Base-by-base conservation (phyloP, 305 asterid genomes). In the Petunia hybrid region DNA sequence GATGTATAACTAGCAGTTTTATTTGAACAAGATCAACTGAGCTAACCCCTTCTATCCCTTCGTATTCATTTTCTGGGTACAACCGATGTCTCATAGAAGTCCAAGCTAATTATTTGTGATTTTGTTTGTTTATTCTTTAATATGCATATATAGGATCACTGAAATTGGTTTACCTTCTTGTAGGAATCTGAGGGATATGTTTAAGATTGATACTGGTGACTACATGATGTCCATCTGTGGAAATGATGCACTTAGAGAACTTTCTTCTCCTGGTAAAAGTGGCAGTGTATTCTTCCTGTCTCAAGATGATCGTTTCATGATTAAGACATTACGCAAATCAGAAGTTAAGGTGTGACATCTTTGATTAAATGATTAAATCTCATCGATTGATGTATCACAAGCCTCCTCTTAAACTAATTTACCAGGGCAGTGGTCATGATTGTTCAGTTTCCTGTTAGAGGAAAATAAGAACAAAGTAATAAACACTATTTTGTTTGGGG, bases 241-340 rank as follows among this genome's bases (percentile, higher is more conserved):
- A 62, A 79, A 57, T 79, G 83, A 79, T 71, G 83, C 83, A n/a
- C 83, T 84, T 14, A 70, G 83, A 63, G 87, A 55, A 62, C 83
- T 81, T 55, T 80, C 86, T 51, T 84, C 86, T 38, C 84, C 86
- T 41, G 86, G 86, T 79, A 84, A 84, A 69, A 84, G 85, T 78
- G 85, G 87, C 57, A 81, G 85, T 55, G 56, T 74, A 57, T 81
- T 84, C 55, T 84, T 80, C 79, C 66, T 86, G 83, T 45, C 86
- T 13, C 85, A 85, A 64, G 81, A 84, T 70, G 84, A 80, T 59
- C 77, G 86, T 64, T 68, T 80, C 77, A 81, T 86, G 79, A 85
- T 85, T 76, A 78, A 91, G 80, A 91, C 96, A 2, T 85, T 91
- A 76, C 89, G 84, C 81, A 92, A 90, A 86, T 85, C 92, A 4